phyloP scores from a whole-genome alignment of 768 basidiomycete genomes.

The Paxillus involutus region DNA sequence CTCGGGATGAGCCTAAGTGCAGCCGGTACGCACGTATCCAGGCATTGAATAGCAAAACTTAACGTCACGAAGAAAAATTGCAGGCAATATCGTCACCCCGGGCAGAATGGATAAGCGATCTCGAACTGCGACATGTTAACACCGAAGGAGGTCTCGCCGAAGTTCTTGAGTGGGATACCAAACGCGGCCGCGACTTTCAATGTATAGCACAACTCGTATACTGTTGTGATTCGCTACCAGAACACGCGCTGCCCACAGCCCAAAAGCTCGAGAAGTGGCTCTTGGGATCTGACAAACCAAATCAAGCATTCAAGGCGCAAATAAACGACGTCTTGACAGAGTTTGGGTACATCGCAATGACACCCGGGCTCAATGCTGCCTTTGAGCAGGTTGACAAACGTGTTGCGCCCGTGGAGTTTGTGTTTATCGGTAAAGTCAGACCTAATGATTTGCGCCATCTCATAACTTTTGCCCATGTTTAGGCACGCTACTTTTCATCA shows the following conservation, averaged over 20 bases:
- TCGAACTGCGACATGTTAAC: slow-evolving; percentile 58
- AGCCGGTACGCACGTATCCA: slow-evolving; percentile 47
- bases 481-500: slow-evolving; percentile 68
- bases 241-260: slow-evolving; percentile 50
- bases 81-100: slow-evolving; percentile 75
- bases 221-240: slow-evolving; percentile 55
- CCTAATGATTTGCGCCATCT: not conserved
- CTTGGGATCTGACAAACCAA: slow-evolving; percentile 35
- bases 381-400: slow-evolving; percentile 57
- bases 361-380: slow-evolving; percentile 39
- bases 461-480: not conserved
- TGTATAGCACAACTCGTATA: slow-evolving; percentile 68
- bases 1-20: slow-evolving; percentile 73
- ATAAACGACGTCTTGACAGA: slow-evolving; percentile 54
- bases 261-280: slow-evolving; percentile 55
- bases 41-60: not conserved
- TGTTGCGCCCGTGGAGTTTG: slow-evolving; percentile 74
- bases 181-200: slow-evolving; percentile 76
- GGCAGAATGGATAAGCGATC: slow-evolving; percentile 61
- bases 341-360: slow-evolving; percentile 53
- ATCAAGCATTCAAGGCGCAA: slow-evolving; percentile 47
- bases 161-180: slow-evolving; percentile 61
- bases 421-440: slow-evolving; percentile 65
- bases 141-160: slow-evolving; percentile 57
- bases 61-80: slow-evolving; percentile 58